Evolutionary conservation across 2,329 filamentous ascomycete species (phyloP).

Genomic region (Paraphaeosphaeria sporulosa): DNA sequence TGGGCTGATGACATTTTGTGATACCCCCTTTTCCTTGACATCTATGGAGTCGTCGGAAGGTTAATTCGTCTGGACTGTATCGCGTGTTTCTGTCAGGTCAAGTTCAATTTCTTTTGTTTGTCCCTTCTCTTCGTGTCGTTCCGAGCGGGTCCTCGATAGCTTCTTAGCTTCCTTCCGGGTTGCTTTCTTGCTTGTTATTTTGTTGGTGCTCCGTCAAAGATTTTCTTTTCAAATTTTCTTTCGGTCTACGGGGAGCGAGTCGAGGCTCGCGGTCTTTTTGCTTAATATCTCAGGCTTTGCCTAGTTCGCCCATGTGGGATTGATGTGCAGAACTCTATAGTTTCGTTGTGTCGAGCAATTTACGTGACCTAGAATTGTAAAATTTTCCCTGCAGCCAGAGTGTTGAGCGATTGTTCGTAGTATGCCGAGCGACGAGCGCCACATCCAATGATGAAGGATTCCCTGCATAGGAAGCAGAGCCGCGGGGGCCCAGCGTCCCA

Average conservation of each 20-base stretch:
- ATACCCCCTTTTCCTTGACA: slow-evolving; percentile 8
- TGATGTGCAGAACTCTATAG: too few species aligned
- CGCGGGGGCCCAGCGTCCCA: slow-evolving; percentile 5
- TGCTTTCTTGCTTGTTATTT: not conserved
- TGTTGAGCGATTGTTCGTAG: not conserved
- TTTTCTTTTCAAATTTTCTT: not conserved
- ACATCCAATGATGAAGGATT: not conserved
- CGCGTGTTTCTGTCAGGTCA: not conserved
- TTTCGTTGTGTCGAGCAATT: too few species aligned
- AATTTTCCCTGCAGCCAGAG: not conserved
- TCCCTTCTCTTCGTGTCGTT: not conserved
- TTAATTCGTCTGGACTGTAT: not conserved
- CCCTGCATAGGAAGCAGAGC: not conserved
- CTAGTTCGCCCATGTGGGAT: not conserved
- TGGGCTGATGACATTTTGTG: slow-evolving; percentile 17
- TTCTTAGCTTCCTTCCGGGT: not conserved
- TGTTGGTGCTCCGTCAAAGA: not conserved
- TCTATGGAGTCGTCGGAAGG: not conserved
- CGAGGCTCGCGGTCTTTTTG: not conserved
- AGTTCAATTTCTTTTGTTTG: not conserved
- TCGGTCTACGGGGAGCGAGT: not conserved
- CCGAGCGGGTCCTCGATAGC: not conserved
- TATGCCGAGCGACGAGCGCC: too few species aligned
- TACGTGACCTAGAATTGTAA: not conserved
- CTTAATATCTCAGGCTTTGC: not conserved